These are phyloP conservation scores for Penicillium samsonianum DNA, from an alignment of 495 filamentous ascomycete genomes.

Conservation along the genomic window DNA sequence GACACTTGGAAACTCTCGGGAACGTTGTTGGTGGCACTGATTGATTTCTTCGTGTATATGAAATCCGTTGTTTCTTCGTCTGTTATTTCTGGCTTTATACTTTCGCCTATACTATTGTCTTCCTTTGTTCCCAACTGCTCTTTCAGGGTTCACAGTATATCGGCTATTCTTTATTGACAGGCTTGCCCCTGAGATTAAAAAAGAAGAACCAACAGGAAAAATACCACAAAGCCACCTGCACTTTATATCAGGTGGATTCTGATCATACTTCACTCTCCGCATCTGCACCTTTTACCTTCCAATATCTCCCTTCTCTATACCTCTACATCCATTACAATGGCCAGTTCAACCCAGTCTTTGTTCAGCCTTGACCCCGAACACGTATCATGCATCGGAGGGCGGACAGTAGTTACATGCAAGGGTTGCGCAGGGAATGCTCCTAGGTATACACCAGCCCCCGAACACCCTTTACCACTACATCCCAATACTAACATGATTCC, in stretches of 20 bases:
- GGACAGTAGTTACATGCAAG: conserved; percentile 41
- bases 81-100: conserved; percentile 20
- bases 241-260: background rate
- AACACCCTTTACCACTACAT: background rate
- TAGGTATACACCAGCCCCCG: conserved; percentile 26
- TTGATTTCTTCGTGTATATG: conserved; percentile 19
- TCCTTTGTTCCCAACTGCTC: conserved; percentile 16
- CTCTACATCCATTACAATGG: conserved; percentile 21
- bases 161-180: background rate
- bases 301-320: background rate
- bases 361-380: conserved; percentile 38
- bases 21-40: background rate
- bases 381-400: conserved; percentile 41
- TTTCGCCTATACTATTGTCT: conserved; percentile 22
- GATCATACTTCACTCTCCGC: background rate
- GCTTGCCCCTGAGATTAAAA: background rate
- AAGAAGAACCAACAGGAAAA: background rate
- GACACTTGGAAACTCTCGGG: conserved; percentile 15
- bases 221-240: background rate
- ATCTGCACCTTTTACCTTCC: conserved; percentile 3
- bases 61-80: conserved; percentile 16
- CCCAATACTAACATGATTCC: conserved; percentile 1
- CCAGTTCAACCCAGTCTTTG: conserved; percentile 18
- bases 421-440: conserved; percentile 44
- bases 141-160: conserved; percentile 13